Base-by-base conservation (phyloP, 305 asterid genomes). In the Fraxinus velutina region DNA sequence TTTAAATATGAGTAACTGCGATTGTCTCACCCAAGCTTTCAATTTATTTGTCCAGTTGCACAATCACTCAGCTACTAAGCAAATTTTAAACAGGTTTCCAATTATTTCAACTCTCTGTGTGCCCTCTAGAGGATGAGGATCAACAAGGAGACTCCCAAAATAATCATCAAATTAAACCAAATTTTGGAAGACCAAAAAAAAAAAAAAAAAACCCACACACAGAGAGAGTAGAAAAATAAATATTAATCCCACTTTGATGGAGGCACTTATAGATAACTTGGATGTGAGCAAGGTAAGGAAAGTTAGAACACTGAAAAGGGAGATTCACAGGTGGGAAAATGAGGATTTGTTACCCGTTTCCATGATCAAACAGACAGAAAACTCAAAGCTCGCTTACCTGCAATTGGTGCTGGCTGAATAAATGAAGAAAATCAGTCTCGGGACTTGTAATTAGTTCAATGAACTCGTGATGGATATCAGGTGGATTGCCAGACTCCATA, bases 381-480 rank as follows among this genome's bases (percentile, higher is more conserved):
- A 75, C 19, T 6, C 15, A 29, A 79, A 30, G 70, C 42, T 55
- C 62, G 68, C 84, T 83, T 83, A 96, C 99, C 98, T 94, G 97
- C 89, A 96, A 85, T 84, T 96, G 99, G 36, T 87, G 90, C 91
- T 90, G 98, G 90, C 99, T 96, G 89, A 94, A 96, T 87, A 96
- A 88, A 88, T 82, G 88, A 84, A 96, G 92, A 83, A 89, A 90
- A 76, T 89, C 93, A 79, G 90, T 89, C 89, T 93, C 94, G 17
- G 97, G 92, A 80, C 91, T 85, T 15, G 97, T 90, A 82, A 87
- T 90, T 37, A 94, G 90, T 86, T 92, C 97, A 78, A 96, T 91
- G 80, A 96, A 86, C 86, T 90, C 94, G 33, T 88, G 92, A 81
- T 94, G 98, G 77, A 57, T 80, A 89, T 90, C 95, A 50, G 88